phyloP scores from a whole-genome alignment of 192 early-diverging fungal species.

The Coemansia sp. region DNA sequence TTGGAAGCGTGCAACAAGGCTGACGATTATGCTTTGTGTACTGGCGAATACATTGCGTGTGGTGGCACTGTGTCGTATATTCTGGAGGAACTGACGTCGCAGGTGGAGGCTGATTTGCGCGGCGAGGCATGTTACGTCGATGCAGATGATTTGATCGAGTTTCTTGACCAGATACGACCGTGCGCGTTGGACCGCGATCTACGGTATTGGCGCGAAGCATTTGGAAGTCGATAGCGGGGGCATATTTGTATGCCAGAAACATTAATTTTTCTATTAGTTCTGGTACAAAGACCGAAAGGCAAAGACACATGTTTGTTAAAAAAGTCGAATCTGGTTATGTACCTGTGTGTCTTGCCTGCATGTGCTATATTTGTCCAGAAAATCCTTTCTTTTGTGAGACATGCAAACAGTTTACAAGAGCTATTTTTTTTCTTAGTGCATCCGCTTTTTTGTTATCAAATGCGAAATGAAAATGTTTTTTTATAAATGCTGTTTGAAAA shows the following conservation, averaged over 20 bases:
- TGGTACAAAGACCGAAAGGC: too few species aligned
- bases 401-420: too few species aligned
- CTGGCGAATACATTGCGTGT: constrained; percentile 32
- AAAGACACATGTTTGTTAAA: too few species aligned
- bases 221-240: constrained; percentile 1
- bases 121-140: constrained; percentile 41
- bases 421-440: too few species aligned
- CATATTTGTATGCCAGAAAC: neutral
- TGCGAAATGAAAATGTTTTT: too few species aligned
- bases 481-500: too few species aligned
- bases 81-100: constrained; percentile 36
- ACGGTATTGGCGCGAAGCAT: constrained; percentile 27
- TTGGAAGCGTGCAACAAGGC: constrained; percentile 32
- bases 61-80: constrained; percentile 42
- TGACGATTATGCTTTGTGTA: constrained; percentile 12
- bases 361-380: too few species aligned
- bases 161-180: constrained; percentile 28
- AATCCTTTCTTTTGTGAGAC: too few species aligned
- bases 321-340: too few species aligned
- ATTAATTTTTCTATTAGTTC: too few species aligned
- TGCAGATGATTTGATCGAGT: constrained; percentile 31
- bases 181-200: constrained; percentile 41
- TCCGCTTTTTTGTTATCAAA: too few species aligned
- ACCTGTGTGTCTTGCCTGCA: too few species aligned
- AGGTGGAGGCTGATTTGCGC: constrained; percentile 42